Conservation (phyloP, 2,329 filamentous ascomycete species). For the Aschersonia sp. region DNA sequence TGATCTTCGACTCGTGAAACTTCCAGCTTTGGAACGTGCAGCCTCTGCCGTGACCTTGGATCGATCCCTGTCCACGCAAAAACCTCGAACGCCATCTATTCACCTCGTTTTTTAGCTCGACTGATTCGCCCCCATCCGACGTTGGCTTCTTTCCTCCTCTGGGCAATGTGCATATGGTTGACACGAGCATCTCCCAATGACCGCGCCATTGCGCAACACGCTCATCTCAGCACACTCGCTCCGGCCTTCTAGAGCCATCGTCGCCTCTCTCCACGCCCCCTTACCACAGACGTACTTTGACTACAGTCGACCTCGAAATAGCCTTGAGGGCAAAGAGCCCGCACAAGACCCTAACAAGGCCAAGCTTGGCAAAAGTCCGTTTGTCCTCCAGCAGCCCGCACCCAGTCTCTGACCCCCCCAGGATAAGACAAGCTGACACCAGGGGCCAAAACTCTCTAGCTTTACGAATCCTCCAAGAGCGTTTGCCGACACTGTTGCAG, state of each 20-base stretch:
- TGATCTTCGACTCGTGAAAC: neutral
- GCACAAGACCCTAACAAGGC: conserved; percentile 37
- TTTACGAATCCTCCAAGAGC: conserved; percentile 49
- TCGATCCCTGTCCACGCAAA: neutral
- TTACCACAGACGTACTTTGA: conserved; percentile 14
- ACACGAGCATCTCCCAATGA: conserved; percentile 12
- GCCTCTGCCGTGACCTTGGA: conserved; percentile 4
- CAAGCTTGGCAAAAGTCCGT: conserved; percentile 48
- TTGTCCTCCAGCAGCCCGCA: neutral
- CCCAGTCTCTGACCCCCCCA: neutral
- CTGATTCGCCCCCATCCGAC: neutral
- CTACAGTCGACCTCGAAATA: conserved; percentile 12
- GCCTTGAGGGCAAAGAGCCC: conserved; percentile 19
- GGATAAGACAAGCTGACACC: neutral
- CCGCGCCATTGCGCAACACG: conserved; percentile 11
- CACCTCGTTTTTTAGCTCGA: neutral
- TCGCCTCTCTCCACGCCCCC: neutral
- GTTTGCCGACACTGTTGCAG: conserved; percentile 52
- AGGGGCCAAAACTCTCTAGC: conserved; percentile 23
- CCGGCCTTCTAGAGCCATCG: neutral
- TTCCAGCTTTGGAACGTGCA: neutral
- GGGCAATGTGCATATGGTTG: neutral
- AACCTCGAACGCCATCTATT: neutral
- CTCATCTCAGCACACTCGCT: conserved; percentile 4
- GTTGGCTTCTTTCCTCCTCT: neutral